Conservation (phyloP, 2,329 filamentous ascomycete genomes). For the Kalmusia sp. region DNA sequence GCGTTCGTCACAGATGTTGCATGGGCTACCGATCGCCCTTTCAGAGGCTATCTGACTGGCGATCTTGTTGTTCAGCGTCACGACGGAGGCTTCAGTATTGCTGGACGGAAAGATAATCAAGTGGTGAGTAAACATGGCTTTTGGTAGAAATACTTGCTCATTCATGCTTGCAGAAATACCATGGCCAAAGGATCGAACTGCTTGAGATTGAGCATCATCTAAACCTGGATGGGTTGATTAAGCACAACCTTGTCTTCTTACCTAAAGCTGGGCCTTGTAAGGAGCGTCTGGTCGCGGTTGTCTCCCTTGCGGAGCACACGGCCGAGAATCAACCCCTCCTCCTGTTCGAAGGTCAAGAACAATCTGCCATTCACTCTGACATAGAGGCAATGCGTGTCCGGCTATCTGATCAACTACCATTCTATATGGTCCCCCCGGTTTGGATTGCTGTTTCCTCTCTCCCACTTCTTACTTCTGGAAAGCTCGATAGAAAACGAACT, state of each 20-base stretch:
- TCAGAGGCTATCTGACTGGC: slow-evolving; percentile 30
- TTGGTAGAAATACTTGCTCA: not conserved
- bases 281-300: slow-evolving; percentile 50
- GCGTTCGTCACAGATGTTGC: slow-evolving; percentile 27
- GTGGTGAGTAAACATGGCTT: slow-evolving; percentile 20
- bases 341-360: slow-evolving; percentile 15
- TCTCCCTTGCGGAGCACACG: slow-evolving; percentile 43
- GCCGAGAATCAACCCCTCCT: slow-evolving; percentile 26
- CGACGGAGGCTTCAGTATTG: slow-evolving; percentile 29
- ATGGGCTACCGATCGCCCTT: slow-evolving; percentile 20
- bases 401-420: slow-evolving; percentile 11
- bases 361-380: slow-evolving; percentile 1
- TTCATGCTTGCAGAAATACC: slow-evolving; percentile 34
- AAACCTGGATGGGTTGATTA: slow-evolving; percentile 20
- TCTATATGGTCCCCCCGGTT: slow-evolving; percentile 16
- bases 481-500: slow-evolving; percentile 20
- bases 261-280: slow-evolving; percentile 47
- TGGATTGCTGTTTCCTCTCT: slow-evolving; percentile 25
- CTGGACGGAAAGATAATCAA: slow-evolving; percentile 34
- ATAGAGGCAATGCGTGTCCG: slow-evolving; percentile 12
- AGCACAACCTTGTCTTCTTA: slow-evolving; percentile 45
- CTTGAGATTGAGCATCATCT: slow-evolving; percentile 35
- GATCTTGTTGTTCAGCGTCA: slow-evolving; percentile 30
- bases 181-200: slow-evolving; percentile 36
- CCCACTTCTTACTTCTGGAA: slow-evolving; percentile 27